Evolutionary conservation across 169 alveolate species (phyloP).

Genomic region (Plasmodium vivax): DNA sequence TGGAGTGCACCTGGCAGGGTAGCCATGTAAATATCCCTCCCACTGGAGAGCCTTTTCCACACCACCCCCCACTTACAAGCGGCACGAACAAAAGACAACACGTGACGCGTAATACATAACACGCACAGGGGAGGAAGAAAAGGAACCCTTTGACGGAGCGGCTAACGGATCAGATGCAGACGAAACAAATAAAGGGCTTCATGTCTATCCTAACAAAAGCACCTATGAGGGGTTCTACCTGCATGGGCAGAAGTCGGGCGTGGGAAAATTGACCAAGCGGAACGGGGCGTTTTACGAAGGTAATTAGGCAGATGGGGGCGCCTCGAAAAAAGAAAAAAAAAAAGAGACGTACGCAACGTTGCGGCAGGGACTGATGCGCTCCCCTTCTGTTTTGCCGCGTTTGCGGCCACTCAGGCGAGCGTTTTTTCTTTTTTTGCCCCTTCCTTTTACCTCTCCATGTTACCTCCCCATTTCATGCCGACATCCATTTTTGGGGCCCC

Average conservation of each 20-base stretch:
- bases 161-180: not conserved
- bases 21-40: not conserved
- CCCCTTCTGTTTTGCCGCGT: not conserved
- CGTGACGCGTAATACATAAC: not conserved
- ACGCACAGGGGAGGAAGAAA: conserved; percentile 21
- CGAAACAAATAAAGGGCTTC: not conserved
- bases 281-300: conserved; percentile 13
- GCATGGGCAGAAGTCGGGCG: conserved; percentile 14
- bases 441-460: too few species aligned
- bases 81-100: not conserved
- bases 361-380: not conserved
- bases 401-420: not conserved
- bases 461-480: not conserved
- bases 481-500: not conserved
- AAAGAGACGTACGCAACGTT: not conserved
- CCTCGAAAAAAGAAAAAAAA: not conserved
- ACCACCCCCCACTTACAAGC: not conserved
- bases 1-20: not conserved
- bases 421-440: not conserved
- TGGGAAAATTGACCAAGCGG: conserved; percentile 14
- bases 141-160: conserved; percentile 8
- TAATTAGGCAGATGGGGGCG: not conserved
- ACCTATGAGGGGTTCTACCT: conserved; percentile 21
- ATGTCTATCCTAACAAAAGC: conserved; percentile 33
- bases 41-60: not conserved